Evolutionary conservation across 2,329 filamentous ascomycete genomes (phyloP).

Genomic region (Ceratocystis diversiconidia): DNA sequence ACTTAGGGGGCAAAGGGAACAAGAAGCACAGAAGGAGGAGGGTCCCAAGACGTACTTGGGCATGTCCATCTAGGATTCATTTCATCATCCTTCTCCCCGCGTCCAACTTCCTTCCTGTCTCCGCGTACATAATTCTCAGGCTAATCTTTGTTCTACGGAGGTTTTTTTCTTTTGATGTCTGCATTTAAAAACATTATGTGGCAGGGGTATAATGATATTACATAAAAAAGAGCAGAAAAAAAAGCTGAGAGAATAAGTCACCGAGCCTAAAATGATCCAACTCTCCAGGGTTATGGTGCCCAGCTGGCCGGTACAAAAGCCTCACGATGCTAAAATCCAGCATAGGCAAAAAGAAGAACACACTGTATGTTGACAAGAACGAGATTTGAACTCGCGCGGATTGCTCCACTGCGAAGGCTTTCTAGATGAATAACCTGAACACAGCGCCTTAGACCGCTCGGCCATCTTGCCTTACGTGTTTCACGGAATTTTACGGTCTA

Average conservation of each 20-base stretch:
- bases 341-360: not conserved
- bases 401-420: conserved; percentile 18
- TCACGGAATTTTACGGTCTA: rapidly evolving
- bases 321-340: too few species aligned
- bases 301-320: too few species aligned
- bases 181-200: not conserved
- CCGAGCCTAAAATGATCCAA: not conserved
- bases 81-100: not conserved
- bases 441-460: too few species aligned
- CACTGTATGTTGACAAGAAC: conserved; percentile 24
- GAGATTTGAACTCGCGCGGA: conserved; percentile 20
- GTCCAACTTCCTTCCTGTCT: not conserved
- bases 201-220: not conserved
- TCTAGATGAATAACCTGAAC: too few species aligned
- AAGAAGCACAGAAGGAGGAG: not conserved
- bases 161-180: not conserved
- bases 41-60: not conserved
- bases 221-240: not conserved
- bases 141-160: not conserved
- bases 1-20: not conserved
- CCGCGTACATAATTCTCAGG: not conserved
- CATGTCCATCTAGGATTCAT: not conserved
- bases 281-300: too few species aligned
- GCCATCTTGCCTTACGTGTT: too few species aligned
- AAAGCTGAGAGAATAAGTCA: too few species aligned